Evolutionary conservation across 2,329 filamentous ascomycete species (phyloP).

Genomic region (Sclerotinia sclerotiorum): DNA sequence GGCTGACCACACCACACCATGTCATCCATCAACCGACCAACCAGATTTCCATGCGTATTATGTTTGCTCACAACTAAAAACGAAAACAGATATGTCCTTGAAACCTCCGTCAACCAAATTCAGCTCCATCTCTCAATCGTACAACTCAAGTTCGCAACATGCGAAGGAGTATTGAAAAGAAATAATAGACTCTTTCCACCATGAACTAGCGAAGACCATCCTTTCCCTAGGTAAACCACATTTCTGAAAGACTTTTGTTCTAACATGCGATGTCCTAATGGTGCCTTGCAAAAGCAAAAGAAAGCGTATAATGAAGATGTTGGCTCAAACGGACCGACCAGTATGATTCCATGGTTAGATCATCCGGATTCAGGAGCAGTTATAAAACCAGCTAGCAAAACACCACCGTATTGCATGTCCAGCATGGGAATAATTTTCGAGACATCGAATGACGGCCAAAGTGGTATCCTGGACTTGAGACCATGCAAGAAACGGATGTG

Average conservation of each 20-base stretch:
- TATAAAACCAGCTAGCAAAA: not conserved
- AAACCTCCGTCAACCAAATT: not conserved
- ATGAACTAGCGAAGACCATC: not conserved
- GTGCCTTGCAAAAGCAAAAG: not conserved
- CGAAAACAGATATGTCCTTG: constrained; percentile 9
- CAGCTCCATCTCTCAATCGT: not conserved
- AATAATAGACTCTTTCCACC: constrained; percentile 11
- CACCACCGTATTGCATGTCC: not conserved
- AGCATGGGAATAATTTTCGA: not conserved
- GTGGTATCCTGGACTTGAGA: not conserved
- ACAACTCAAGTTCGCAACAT: constrained; percentile 7
- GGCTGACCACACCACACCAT: not conserved
- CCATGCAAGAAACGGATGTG: not conserved
- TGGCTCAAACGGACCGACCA: not conserved
- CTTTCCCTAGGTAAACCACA: not conserved
- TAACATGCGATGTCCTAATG: not conserved
- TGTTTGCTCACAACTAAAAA: not conserved
- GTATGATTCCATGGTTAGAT: not conserved
- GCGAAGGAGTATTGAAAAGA: not conserved
- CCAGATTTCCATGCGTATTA: constrained; percentile 6
- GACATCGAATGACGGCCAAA: not conserved
- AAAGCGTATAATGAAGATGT: not conserved
- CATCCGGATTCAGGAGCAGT: not conserved
- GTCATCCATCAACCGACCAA: not conserved
- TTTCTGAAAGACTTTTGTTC: not conserved